Base-by-base conservation (phyloP, 1,284 basidiomycete species). In the Pseudozyma sp. region DNA sequence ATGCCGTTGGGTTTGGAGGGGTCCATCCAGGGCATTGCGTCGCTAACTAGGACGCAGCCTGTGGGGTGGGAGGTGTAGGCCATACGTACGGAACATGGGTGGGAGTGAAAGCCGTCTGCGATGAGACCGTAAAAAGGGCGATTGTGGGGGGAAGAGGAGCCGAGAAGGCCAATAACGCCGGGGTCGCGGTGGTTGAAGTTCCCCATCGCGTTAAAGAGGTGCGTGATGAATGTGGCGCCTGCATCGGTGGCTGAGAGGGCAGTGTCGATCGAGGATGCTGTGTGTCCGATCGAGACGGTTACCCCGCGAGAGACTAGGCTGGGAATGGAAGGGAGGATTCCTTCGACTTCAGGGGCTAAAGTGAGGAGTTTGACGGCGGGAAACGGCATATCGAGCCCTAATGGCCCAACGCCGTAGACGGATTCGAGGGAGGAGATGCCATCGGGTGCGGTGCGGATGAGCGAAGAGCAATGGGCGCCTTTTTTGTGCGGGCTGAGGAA, bases 121-220 rank as follows among this genome's bases (percentile, higher is more conserved):
- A 96, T 96, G 66, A 95, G 86, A 58, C 92, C 93, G 81, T 92
- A 96, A 86, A 89, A 88, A 71, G 91, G 53, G 12, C 53, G 42
- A 8, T 16, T 31, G 25, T 31, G 42, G 14, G 42, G 11, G 16
- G 51, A 52, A 12, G 40, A 34, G 40, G 36, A 21, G 38, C 93
- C 93, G 47, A 96, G 87, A 7, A 95, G 88, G 34, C 94, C 94
- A 67, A 95, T 93, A 78, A 95, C 93, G 9, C 70, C 70, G 0
- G 75, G 75, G 36, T 73, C 67, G 13, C 75, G 75, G 79, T 94
- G 92, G 83, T 93, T 92, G 57, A 94, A 86, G 78, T 91, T 91
- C 4, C 92, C 92, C 93, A 94, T 94, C 6, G 93, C 93, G 80
- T 96, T 96, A 89, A 94, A 95, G 19, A 95, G 87, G 85, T 95